Percentiles rank a stretch among this genome's conserved stretches.
Evolutionary conservation across 2,329 filamentous ascomycete species (phyloP).

Genomic region (Thielaviopsis punctulata): DNA sequence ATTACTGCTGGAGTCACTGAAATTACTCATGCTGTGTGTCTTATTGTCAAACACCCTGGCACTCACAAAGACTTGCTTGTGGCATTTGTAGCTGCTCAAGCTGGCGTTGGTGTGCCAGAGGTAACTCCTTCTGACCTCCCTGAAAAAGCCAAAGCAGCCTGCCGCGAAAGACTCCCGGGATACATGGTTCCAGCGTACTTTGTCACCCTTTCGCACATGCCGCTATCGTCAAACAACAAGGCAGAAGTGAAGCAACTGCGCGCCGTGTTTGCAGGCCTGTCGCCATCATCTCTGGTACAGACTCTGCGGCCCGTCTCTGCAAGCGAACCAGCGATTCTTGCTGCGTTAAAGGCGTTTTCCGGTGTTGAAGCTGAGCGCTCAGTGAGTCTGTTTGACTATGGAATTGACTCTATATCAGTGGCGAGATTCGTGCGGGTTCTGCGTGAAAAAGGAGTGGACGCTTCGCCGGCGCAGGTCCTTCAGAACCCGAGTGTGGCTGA

Average conservation of each 20-base stretch:
- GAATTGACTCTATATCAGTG: slow-evolving; percentile 74
- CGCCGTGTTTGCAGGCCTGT: slow-evolving; percentile 44
- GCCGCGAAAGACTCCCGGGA: slow-evolving; percentile 49
- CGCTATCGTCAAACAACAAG: slow-evolving; percentile 80
- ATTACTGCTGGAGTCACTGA: slow-evolving; percentile 43
- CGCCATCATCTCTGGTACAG: slow-evolving; percentile 35
- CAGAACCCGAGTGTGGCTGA: slow-evolving; percentile 36
- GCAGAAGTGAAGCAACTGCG: slow-evolving; percentile 57
- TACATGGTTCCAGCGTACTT: slow-evolving; percentile 91
- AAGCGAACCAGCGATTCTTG: slow-evolving; percentile 30
- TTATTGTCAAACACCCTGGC: slow-evolving; percentile 52
- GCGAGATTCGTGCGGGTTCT: slow-evolving; percentile 51
- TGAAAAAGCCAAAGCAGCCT: slow-evolving; percentile 38
- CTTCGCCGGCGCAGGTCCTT: slow-evolving; percentile 50
- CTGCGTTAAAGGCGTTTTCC: slow-evolving; percentile 36
- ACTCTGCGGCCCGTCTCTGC: slow-evolving; percentile 19
- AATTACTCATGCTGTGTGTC: slow-evolving; percentile 54
- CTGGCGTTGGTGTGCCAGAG: background rate
- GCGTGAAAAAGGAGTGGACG: slow-evolving; percentile 44
- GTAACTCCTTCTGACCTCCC: background rate
- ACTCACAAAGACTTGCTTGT: slow-evolving; percentile 72
- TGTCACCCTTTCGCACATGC: slow-evolving; percentile 51
- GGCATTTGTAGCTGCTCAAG: slow-evolving; percentile 41
- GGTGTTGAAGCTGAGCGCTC: slow-evolving; percentile 29
- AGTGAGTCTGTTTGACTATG: slow-evolving; percentile 68